These are phyloP conservation scores for Eragrostis nindensis DNA, from an alignment of 176 grass and related monocot genomes.

Conservation along the genomic window DNA sequence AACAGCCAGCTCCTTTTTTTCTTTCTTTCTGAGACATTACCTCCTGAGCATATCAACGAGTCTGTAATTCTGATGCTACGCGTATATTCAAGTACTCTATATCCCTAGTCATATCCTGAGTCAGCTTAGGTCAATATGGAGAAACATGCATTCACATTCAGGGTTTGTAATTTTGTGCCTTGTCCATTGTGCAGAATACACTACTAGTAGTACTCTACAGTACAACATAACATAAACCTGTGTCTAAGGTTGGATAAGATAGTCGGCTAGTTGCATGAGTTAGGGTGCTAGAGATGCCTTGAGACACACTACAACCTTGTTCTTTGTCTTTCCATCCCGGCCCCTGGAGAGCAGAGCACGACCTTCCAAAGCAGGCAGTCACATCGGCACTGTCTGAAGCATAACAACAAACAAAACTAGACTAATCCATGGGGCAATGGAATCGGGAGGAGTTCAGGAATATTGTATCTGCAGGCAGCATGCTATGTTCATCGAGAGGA, in stretches of 20 bases:
- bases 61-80: not conserved
- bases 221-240: slow-evolving; percentile 8
- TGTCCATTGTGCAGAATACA: slow-evolving; percentile 43
- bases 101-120: not conserved
- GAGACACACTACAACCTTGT: slow-evolving; percentile 58
- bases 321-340: slow-evolving; percentile 33
- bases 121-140: slow-evolving; percentile 35
- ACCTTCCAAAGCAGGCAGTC: slow-evolving; percentile 35
- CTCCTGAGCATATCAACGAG: not conserved
- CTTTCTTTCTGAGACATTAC: not conserved
- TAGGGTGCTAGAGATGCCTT: slow-evolving; percentile 48
- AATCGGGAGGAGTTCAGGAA: slow-evolving; percentile 52
- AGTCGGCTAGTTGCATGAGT: slow-evolving; percentile 32
- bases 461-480: slow-evolving; percentile 17
- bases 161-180: slow-evolving; percentile 38
- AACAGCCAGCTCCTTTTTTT: no score
- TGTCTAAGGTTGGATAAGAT: slow-evolving; percentile 32
- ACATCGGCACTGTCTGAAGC: slow-evolving; percentile 34
- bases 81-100: no score
- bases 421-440: slow-evolving; percentile 58
- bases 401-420: slow-evolving; percentile 47
- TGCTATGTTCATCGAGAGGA: slow-evolving; percentile 21
- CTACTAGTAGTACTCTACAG: not conserved
- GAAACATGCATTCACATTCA: not conserved
- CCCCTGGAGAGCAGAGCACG: slow-evolving; percentile 4